These are phyloP conservation scores for Trypanosoma rangeli DNA, from an alignment of 208 protist genomes.

Conservation along the genomic window DNA sequence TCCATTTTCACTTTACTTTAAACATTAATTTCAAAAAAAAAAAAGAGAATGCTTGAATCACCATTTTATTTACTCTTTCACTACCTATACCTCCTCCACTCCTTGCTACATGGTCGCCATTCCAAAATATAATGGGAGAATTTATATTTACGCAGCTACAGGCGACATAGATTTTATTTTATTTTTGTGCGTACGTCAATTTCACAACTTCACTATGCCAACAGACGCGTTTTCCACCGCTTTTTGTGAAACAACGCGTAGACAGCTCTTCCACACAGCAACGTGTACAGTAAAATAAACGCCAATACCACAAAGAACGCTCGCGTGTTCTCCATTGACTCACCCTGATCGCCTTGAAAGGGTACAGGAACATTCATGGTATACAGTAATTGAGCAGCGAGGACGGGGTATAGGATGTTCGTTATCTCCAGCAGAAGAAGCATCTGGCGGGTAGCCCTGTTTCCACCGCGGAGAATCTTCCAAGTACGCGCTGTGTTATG, in stretches of 20 bases:
- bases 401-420: conserved; percentile 84
- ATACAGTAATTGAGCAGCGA: conserved; percentile 79
- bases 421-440: conserved; percentile 68
- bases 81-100: not conserved
- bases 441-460: conserved; percentile 72
- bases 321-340: conserved; percentile 35
- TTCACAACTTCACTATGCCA: conserved; percentile 36
- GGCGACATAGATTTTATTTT: not conserved
- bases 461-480: conserved; percentile 60
- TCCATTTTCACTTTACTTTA: not conserved
- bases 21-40: conserved; percentile 4
- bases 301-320: conserved; percentile 69
- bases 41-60: conserved; percentile 3
- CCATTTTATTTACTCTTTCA: not conserved
- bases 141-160: not conserved
- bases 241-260: conserved; percentile 41
- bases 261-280: conserved; percentile 36
- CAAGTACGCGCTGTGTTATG: conserved; percentile 81
- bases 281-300: conserved; percentile 46
- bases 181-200: not conserved
- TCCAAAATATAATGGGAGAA: not conserved
- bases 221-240: conserved; percentile 58
- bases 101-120: not conserved
- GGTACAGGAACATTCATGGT: conserved; percentile 81
- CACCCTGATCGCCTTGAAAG: conserved; percentile 54